phyloP scores from a whole-genome alignment of 176 grass and related monocot species.

The Oryza meridionalis region DNA sequence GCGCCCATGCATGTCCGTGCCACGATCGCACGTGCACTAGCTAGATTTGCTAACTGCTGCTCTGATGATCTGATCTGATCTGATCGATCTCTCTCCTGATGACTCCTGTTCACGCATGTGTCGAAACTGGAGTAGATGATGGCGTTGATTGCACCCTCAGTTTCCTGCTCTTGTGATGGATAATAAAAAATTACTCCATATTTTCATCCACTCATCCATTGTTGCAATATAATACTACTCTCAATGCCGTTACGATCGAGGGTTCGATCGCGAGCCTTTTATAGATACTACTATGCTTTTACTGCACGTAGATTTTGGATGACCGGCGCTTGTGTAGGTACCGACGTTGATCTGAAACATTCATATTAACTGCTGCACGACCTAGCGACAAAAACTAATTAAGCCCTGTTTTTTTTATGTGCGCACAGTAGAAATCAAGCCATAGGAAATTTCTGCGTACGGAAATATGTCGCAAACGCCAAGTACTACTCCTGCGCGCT shows the following conservation, averaged over 20 bases:
- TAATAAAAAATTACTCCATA: not conserved
- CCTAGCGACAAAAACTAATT: no score
- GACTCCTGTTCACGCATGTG: not conserved
- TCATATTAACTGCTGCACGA: no score
- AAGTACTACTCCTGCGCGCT: not conserved
- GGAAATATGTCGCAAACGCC: not conserved
- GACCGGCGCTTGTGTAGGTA: no score
- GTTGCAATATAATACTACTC: no score
- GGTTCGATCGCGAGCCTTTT: no score
- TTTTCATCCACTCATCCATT: not conserved
- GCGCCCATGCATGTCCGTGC: not conserved
- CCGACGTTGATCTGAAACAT: no score
- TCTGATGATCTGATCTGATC: not conserved
- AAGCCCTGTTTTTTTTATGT: not conserved
- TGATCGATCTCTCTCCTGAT: not conserved
- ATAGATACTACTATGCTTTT: no score
- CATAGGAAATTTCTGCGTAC: not conserved
- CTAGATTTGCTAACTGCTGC: not conserved
- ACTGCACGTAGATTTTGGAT: no score
- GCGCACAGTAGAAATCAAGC: not conserved
- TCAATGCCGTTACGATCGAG: no score
- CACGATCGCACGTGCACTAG: not conserved
- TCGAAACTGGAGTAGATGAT: not conserved
- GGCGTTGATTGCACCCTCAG: not conserved
- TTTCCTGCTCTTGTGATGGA: not conserved